phyloP scores from a whole-genome alignment of 495 filamentous ascomycete species.

The Articulospora tetracladia region DNA sequence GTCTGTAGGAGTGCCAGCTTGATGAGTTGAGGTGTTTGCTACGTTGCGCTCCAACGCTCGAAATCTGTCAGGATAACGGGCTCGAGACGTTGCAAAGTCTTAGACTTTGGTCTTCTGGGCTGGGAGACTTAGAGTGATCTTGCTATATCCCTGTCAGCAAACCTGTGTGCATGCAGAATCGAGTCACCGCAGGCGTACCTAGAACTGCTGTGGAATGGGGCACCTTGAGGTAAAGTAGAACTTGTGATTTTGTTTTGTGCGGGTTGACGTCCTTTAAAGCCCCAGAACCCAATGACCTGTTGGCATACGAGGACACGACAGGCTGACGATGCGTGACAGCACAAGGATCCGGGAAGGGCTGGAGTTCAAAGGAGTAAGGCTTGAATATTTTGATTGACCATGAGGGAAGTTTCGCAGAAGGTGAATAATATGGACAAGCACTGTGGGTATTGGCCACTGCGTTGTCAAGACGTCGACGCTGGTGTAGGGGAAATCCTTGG shows the following conservation, averaged over 20 bases:
- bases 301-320: not conserved
- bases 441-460: constrained; percentile 18
- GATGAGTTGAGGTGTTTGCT: constrained; percentile 17
- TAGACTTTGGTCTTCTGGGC: not conserved
- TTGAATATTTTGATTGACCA: constrained; percentile 1
- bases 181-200: not conserved
- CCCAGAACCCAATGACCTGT: not conserved
- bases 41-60: not conserved
- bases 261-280: constrained; percentile 8
- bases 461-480: constrained; percentile 20
- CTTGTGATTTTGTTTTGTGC: constrained; percentile 6
- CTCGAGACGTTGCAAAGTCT: not conserved
- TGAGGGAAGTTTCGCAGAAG: constrained; percentile 10
- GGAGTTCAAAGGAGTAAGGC: not conserved
- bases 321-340: not conserved
- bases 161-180: not conserved
- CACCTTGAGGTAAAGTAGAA: not conserved
- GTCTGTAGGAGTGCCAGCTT: constrained; percentile 59
- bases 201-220: constrained; percentile 1
- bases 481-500: constrained; percentile 20
- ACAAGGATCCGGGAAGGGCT: not conserved
- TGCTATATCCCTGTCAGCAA: constrained; percentile 8
- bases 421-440: constrained; percentile 6
- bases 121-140: not conserved
- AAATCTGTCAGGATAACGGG: not conserved